These are phyloP conservation scores for Phoma sp. DNA, from an alignment of 2,329 filamentous ascomycete genomes.

Conservation along the genomic window DNA sequence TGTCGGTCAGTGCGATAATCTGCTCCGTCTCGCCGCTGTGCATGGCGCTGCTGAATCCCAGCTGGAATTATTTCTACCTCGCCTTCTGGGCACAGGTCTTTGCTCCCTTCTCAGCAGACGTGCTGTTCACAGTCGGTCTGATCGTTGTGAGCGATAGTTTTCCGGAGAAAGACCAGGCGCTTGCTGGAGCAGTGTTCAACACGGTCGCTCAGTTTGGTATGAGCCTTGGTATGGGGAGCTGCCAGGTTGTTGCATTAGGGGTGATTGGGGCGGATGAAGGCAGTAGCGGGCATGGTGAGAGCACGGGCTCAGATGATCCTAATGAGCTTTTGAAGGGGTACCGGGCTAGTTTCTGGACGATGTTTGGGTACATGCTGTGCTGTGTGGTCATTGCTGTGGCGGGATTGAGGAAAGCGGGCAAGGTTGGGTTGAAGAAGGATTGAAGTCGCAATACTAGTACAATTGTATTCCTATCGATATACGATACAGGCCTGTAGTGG, in stretches of 20 bases:
- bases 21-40: constrained; percentile 55
- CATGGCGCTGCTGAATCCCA: constrained; percentile 60
- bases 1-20: constrained; percentile 50
- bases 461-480: no score
- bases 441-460: background rate
- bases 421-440: constrained; percentile 36
- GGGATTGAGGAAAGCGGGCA: constrained; percentile 33
- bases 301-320: constrained; percentile 8
- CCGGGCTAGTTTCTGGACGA: constrained; percentile 34
- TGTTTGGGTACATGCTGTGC: constrained; percentile 34
- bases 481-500: no score
- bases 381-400: constrained; percentile 30
- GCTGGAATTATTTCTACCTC: constrained; percentile 60
- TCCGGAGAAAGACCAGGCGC: constrained; percentile 61
- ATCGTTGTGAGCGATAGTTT: constrained; percentile 63
- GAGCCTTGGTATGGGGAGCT: constrained; percentile 36
- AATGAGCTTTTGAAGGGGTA: constrained; percentile 26
- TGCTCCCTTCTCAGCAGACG: constrained; percentile 52
- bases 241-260: constrained; percentile 36
- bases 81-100: constrained; percentile 52
- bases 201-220: constrained; percentile 63
- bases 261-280: constrained; percentile 18
- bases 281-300: constrained; percentile 11
- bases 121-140: constrained; percentile 63
- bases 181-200: constrained; percentile 68